Evolutionary conservation across 2,329 filamentous ascomycete species (phyloP), one percentile per base, ranked within the genome.

Genomic region (Nothopassalora personata): DNA sequence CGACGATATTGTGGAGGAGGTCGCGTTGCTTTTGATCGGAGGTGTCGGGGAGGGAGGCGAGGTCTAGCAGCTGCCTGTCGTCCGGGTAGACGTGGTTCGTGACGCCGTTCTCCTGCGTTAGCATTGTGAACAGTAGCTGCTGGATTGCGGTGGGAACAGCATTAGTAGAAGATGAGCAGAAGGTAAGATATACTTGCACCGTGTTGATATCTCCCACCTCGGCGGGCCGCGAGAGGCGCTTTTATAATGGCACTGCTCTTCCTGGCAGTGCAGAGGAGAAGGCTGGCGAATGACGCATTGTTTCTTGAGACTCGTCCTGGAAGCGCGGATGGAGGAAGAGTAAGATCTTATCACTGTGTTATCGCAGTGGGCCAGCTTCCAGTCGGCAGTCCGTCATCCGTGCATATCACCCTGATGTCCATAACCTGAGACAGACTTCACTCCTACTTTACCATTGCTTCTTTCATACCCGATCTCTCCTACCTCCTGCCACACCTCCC

Each of bases 1-100:
- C 72, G 45, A 78, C 71, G 39, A 72, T 67, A 49, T 77, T 71
- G 55, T 72, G 73, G 18, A 75, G 70, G 4, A 73, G 68, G 13
- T 70, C 71, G 19, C 67, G 67, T 56, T 72, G 73, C 58, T 68
- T 61, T 39, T 67, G 59, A 1, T 70, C 67, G 5, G 62, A 64
- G 1, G 69, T 53, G 27, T 63, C 65, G 3, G 74, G 74, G 7
- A 75, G 59, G 1, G 68, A 72, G 1, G 74, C 74, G 30, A 71
- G 71, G 34, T 76, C 74, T 3, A 76, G 67, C 23, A 72, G 69
- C 31, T 74, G 69, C 5, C 51, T 47, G 43, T 45, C 55, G n/a
- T 53, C 53, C 13, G 19, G 46, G 34, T 31, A 49, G 23, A 8
- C 47, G 36, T 47, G 19, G 45, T 58, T 58, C 30, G 28, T 49